These are phyloP conservation scores for Angophora floribunda DNA, from an alignment of 345 rosid species.

Conservation along the genomic window DNA sequence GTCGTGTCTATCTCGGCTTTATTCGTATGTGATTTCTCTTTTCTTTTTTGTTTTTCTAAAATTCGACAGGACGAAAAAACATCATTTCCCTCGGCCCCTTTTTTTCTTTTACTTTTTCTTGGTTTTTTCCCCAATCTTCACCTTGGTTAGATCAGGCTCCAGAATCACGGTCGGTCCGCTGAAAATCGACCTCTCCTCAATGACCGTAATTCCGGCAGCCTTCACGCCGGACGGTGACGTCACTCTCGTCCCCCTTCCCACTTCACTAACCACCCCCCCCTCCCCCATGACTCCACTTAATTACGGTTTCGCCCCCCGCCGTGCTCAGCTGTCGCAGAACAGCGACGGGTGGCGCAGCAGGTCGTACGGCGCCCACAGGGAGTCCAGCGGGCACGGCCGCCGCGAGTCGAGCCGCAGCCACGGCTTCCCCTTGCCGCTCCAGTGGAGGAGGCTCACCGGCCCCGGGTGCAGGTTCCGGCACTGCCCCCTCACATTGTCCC, in stretches of 20 bases:
- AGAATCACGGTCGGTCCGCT: neutral
- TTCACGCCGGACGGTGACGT: neutral
- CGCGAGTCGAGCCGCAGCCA: slow-evolving; percentile 69
- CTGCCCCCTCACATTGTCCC: slow-evolving; percentile 69
- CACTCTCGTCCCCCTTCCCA: neutral
- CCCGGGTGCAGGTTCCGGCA: slow-evolving; percentile 75
- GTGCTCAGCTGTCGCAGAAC: slow-evolving; percentile 44
- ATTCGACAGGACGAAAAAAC: neutral
- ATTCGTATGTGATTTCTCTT: neutral
- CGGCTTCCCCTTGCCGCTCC: slow-evolving; percentile 94
- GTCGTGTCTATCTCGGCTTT: neutral
- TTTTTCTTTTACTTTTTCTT: neutral
- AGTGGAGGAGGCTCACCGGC: slow-evolving; percentile 73
- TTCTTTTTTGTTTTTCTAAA: neutral
- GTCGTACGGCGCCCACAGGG: slow-evolving; percentile 73
- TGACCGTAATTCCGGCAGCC: neutral
- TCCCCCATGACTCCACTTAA: neutral
- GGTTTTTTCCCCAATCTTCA: neutral
- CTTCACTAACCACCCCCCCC: neutral
- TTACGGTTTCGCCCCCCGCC: neutral
- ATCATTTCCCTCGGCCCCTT: neutral
- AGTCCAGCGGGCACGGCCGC: slow-evolving; percentile 54
- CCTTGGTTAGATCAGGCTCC: neutral
- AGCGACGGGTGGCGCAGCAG: slow-evolving; percentile 38
- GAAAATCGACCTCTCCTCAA: neutral